Evolutionary conservation across 495 filamentous ascomycete genomes (phyloP).

Genomic region (Penicillium psychrofluorescens): DNA sequence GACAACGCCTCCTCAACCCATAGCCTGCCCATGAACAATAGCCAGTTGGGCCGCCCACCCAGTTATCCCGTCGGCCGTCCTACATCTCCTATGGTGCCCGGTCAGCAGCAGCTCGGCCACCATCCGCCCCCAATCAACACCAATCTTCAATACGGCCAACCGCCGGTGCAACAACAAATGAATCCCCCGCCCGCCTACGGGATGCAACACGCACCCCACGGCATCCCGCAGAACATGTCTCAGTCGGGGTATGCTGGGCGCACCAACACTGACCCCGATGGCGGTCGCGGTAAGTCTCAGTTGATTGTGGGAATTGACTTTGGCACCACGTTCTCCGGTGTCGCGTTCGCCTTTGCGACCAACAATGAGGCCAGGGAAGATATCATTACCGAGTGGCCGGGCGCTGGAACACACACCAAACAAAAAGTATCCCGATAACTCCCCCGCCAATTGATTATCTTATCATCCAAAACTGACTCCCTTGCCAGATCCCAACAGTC

Average conservation of each 20-base stretch:
- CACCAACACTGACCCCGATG: constrained; percentile 55
- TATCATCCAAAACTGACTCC: background rate
- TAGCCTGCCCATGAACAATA: constrained; percentile 45
- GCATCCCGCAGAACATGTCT: constrained; percentile 30
- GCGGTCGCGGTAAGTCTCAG: constrained; percentile 64
- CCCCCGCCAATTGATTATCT: background rate
- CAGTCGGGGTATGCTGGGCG: constrained; percentile 38
- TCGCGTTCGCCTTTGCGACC: constrained; percentile 73
- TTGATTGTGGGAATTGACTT: constrained; percentile 70
- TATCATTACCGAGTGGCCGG: constrained; percentile 76
- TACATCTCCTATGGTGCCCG: constrained; percentile 49
- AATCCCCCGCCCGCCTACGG: constrained; percentile 43
- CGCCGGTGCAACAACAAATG: constrained; percentile 32
- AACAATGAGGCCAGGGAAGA: constrained; percentile 71
- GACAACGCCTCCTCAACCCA: constrained; percentile 39
- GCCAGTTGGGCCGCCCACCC: constrained; percentile 52
- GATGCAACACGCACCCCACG: constrained; percentile 41
- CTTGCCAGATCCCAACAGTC: constrained; percentile 63
- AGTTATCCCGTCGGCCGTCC: constrained; percentile 62
- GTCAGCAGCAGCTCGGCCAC: constrained; percentile 55
- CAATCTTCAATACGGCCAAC: constrained; percentile 44
- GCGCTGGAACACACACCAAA: constrained; percentile 68
- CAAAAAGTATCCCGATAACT: constrained; percentile 52
- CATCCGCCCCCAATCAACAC: constrained; percentile 71
- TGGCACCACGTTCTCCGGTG: constrained; percentile 72